A percentile compares a stretch with the other conserved stretches of the same genome.
Conservation (phyloP, 2,329 filamentous ascomycete genomes). For the Fusarium nodosum region DNA sequence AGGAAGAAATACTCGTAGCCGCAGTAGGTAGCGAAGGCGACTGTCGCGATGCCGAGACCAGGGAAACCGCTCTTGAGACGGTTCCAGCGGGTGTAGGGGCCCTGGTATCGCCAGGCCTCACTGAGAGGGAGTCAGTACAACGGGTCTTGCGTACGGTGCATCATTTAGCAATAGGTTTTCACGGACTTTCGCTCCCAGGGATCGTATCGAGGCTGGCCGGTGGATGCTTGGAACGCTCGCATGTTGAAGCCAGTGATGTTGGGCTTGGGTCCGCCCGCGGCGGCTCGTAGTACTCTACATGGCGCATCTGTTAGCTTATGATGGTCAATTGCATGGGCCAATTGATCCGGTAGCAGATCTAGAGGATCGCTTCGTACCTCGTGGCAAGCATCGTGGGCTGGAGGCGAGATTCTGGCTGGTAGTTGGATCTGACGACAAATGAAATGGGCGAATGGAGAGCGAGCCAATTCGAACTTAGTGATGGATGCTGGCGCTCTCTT, state of each 20-base stretch:
- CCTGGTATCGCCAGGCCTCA: conserved; percentile 94
- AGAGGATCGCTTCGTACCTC: conserved; percentile 50
- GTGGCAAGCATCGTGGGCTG: conserved; percentile 57
- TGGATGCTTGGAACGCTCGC: conserved; percentile 80
- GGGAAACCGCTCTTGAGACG: conserved; percentile 90
- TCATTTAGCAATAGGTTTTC: background rate
- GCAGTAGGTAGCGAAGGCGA: conserved; percentile 91
- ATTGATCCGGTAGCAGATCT: conserved; percentile 16
- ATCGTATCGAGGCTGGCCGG: conserved; percentile 73
- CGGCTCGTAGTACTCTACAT: conserved; percentile 64
- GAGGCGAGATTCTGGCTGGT: conserved; percentile 42
- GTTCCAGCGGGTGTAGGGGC: conserved; percentile 88
- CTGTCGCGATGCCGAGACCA: conserved; percentile 90
- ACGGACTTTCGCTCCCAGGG: conserved; percentile 76
- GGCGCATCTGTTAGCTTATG: conserved; percentile 33
- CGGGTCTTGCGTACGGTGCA: background rate
- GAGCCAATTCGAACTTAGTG: conserved; percentile 49
- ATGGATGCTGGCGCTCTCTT: conserved; percentile 27
- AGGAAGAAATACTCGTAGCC: conserved; percentile 90
- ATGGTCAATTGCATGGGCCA: conserved; percentile 9
- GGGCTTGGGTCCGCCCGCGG: conserved; percentile 67
- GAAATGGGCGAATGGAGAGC: conserved; percentile 51
- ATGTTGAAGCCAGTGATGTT: conserved; percentile 96
- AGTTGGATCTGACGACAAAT: conserved; percentile 50
- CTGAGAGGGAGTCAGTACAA: conserved; percentile 62